A percentile compares a stretch with the other conserved stretches of the same genome.
These are phyloP conservation scores for Didymella pomorum DNA, from an alignment of 2,329 filamentous ascomycete species.

Conservation along the genomic window DNA sequence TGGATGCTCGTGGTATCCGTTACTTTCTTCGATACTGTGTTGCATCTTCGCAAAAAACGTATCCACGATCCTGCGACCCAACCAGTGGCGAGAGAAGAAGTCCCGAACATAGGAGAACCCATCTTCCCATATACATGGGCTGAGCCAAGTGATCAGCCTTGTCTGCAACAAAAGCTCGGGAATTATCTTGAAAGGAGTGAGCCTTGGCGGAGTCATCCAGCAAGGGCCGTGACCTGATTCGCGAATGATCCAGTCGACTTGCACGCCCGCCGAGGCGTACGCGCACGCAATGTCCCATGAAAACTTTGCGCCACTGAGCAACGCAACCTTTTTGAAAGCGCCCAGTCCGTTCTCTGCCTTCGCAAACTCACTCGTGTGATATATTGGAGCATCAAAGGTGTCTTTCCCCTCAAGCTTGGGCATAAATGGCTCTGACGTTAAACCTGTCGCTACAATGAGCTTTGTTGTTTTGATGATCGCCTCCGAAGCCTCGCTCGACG, in stretches of 20 bases:
- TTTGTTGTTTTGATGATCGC: slow-evolving; percentile 50
- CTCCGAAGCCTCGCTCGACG: background rate
- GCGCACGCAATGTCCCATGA: slow-evolving; percentile 69
- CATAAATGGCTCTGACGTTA: slow-evolving; percentile 66
- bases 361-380: slow-evolving; percentile 65
- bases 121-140: slow-evolving; percentile 75
- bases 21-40: slow-evolving; percentile 58
- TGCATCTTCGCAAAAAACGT: slow-evolving; percentile 64
- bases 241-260: slow-evolving; percentile 67
- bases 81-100: slow-evolving; percentile 64
- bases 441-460: slow-evolving; percentile 68
- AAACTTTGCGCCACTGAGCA: slow-evolving; percentile 70
- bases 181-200: slow-evolving; percentile 71
- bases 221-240: slow-evolving; percentile 64
- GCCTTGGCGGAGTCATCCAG: slow-evolving; percentile 66
- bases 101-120: slow-evolving; percentile 64
- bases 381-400: slow-evolving; percentile 61
- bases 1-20: slow-evolving; percentile 55
- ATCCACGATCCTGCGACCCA: slow-evolving; percentile 65
- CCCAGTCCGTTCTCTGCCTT: slow-evolving; percentile 50
- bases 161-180: slow-evolving; percentile 71
- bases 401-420: slow-evolving; percentile 61
- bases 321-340: slow-evolving; percentile 51
- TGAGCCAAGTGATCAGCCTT: slow-evolving; percentile 75
- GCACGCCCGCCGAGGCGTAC: slow-evolving; percentile 59